Percentiles rank a stretch among this genome's conserved stretches.
Conservation (phyloP, 2,329 filamentous ascomycete genomes). For the Paecilomyces sp. region DNA sequence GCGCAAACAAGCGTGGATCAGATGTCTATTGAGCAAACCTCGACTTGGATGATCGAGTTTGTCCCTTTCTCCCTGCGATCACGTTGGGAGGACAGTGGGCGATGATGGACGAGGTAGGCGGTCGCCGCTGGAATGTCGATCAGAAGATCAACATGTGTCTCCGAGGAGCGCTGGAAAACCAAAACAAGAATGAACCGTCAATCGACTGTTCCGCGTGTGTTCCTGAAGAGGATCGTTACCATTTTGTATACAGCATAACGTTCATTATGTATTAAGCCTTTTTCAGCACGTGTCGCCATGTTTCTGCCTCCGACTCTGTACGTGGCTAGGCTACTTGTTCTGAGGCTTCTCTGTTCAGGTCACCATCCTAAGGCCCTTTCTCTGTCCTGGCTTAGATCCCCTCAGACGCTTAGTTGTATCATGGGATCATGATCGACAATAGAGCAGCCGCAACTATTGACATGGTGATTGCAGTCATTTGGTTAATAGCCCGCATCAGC, state of each 20-base stretch:
- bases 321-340: not conserved
- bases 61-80: no score
- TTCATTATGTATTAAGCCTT: no score
- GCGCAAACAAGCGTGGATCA: no score
- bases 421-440: not conserved
- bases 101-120: no score
- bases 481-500: not conserved
- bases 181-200: not conserved
- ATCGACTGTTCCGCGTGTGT: not conserved
- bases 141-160: not conserved
- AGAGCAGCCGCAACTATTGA: not conserved
- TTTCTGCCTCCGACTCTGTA: no score
- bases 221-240: no score
- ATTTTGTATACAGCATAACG: no score
- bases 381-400: not conserved
- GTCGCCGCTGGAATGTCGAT: not conserved
- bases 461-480: not conserved
- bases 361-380: not conserved
- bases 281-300: no score
- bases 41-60: no score
- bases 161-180: not conserved
- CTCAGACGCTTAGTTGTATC: not conserved
- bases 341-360: not conserved
- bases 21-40: no score
- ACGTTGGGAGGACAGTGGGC: no score